Percentiles rank a stretch among this genome's conserved stretches.
Conservation (phyloP, 2,329 filamentous ascomycete species). For the Aspergillus vadensis region DNA sequence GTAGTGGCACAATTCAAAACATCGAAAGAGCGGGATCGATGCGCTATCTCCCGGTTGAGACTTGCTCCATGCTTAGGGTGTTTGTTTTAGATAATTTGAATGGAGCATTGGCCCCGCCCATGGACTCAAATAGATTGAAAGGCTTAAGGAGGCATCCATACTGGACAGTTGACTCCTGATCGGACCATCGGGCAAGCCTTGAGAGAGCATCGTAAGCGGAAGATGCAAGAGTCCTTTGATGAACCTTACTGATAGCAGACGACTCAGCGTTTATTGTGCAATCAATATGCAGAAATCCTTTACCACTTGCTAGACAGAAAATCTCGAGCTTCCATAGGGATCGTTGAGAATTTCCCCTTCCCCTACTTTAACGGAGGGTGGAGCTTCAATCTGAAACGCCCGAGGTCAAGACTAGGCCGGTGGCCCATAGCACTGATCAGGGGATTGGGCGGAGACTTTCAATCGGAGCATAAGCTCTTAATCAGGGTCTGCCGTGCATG, state of each 20-base stretch:
- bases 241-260: not conserved
- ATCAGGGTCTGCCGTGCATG: not conserved
- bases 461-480: not conserved
- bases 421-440: slow-evolving; percentile 1
- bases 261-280: not conserved
- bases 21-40: slow-evolving; percentile 1
- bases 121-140: slow-evolving; percentile 1
- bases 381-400: slow-evolving; percentile 3
- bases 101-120: not conserved
- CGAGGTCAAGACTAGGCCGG: not conserved
- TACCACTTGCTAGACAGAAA: not conserved
- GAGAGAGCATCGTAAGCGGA: not conserved
- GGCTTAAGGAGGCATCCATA: not conserved
- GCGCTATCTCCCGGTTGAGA: not conserved
- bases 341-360: not conserved
- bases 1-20: slow-evolving; percentile 2
- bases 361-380: not conserved
- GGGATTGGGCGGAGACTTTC: not conserved
- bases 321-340: not conserved
- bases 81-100: slow-evolving; percentile 1
- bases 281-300: not conserved
- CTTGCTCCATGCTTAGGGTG: not conserved
- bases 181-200: not conserved
- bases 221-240: not conserved
- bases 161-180: not conserved